Conservation (phyloP, 2,329 filamentous ascomycete species). For the Cercospora sesami region DNA sequence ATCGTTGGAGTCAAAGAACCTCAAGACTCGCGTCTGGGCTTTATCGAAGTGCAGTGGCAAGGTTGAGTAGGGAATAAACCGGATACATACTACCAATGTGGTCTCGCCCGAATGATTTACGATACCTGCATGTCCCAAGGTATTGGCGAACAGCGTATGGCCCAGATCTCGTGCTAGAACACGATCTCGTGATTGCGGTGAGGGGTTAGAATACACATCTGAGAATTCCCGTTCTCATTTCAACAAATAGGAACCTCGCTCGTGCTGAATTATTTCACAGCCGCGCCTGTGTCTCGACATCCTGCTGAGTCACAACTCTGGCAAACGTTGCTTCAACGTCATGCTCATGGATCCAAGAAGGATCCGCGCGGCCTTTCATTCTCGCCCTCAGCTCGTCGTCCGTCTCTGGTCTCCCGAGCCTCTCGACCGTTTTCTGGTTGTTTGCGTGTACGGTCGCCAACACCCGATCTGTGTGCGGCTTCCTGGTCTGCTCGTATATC, state of each 20-base stretch:
- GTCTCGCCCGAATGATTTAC: background rate
- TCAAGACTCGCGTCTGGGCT: background rate
- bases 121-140: too few species aligned
- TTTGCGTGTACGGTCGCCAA: slow-evolving; percentile 29
- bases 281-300: background rate
- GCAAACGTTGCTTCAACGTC: slow-evolving; percentile 29
- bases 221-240: background rate
- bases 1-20: background rate
- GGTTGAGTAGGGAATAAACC: background rate
- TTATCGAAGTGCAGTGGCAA: background rate
- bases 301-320: background rate
- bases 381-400: slow-evolving; percentile 32
- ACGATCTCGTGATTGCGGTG: too few species aligned
- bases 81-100: background rate
- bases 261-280: background rate
- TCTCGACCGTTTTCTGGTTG: slow-evolving; percentile 28
- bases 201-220: too few species aligned
- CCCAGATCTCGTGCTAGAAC: too few species aligned
- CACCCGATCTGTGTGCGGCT: slow-evolving; percentile 40
- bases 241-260: background rate
- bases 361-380: slow-evolving; percentile 27
- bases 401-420: slow-evolving; percentile 26
- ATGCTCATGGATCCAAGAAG: slow-evolving; percentile 36
- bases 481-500: slow-evolving; percentile 41
- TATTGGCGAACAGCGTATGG: too few species aligned